Percentiles rank a stretch among this genome's conserved stretches.
These are phyloP conservation scores for Apiospora aurea DNA, from an alignment of 2,329 filamentous ascomycete genomes.

Conservation along the genomic window DNA sequence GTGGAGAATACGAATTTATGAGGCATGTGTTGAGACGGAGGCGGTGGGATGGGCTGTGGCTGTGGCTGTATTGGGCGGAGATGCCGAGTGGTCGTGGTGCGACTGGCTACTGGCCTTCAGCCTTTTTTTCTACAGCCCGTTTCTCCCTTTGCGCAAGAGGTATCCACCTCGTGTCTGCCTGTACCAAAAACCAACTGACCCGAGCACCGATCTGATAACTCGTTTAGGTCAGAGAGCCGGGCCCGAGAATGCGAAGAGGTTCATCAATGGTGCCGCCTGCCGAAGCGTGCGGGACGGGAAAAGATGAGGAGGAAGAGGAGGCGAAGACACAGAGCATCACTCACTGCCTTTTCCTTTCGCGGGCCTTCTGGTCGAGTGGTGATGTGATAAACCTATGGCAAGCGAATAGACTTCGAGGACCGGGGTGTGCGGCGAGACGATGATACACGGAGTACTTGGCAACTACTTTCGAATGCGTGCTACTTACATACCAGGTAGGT, in stretches of 20 bases:
- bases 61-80: conserved; percentile 17
- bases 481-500: no score
- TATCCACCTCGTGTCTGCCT: conserved; percentile 1
- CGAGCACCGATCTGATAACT: not conserved
- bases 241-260: not conserved
- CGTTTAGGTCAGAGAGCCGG: not conserved
- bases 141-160: not conserved
- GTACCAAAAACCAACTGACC: not conserved
- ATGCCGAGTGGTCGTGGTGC: not conserved
- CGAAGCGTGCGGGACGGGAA: not conserved
- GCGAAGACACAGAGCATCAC: not conserved
- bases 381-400: conserved; percentile 3
- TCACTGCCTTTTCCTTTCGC: not conserved
- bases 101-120: not conserved
- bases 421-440: not conserved
- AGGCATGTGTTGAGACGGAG: conserved; percentile 18
- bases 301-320: not conserved
- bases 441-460: conserved; percentile 5
- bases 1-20: conserved; percentile 18
- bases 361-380: conserved; percentile 16
- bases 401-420: not conserved
- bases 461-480: not conserved
- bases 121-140: not conserved
- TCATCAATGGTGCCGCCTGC: not conserved
- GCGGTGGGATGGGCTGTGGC: not conserved